These are phyloP conservation scores for Rhypophila decipiens DNA, from an alignment of 495 filamentous ascomycete species.

Conservation along the genomic window DNA sequence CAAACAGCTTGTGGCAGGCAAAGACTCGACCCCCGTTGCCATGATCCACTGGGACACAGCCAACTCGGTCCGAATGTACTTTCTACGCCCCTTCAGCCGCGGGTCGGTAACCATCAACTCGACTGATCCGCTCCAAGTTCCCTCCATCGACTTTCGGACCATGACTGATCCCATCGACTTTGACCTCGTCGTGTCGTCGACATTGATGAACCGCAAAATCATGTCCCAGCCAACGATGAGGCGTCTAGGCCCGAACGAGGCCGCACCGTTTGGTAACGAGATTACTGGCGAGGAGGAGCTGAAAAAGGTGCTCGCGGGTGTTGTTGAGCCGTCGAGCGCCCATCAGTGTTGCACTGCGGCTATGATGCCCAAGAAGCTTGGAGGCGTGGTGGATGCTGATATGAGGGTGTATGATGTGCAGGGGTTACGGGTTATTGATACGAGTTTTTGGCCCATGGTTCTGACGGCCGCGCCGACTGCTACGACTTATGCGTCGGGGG, in stretches of 20 bases:
- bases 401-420: slow-evolving; percentile 3
- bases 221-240: slow-evolving; percentile 3
- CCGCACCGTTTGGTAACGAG: neutral
- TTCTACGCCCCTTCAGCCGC: slow-evolving; percentile 2
- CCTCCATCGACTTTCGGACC: neutral
- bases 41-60: slow-evolving; percentile 3
- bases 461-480: slow-evolving; percentile 1
- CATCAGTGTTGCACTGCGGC: slow-evolving; percentile 7
- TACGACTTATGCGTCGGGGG: slow-evolving; percentile 4
- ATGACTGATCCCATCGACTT: slow-evolving; percentile 1
- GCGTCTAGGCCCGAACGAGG: neutral
- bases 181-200: neutral
- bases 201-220: neutral
- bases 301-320: neutral
- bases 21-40: neutral
- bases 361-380: slow-evolving; percentile 4
- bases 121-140: neutral
- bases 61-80: slow-evolving; percentile 1
- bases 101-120: slow-evolving; percentile 1
- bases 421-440: slow-evolving; percentile 5
- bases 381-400: slow-evolving; percentile 1
- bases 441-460: slow-evolving; percentile 5
- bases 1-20: neutral
- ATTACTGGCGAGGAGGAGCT: slow-evolving; percentile 4
- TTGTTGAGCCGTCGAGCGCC: slow-evolving; percentile 4